A percentile compares a stretch with the other conserved stretches of the same genome.
phyloP scores from a whole-genome alignment of 306 rosid species.

The Prinsepia uniflora region DNA sequence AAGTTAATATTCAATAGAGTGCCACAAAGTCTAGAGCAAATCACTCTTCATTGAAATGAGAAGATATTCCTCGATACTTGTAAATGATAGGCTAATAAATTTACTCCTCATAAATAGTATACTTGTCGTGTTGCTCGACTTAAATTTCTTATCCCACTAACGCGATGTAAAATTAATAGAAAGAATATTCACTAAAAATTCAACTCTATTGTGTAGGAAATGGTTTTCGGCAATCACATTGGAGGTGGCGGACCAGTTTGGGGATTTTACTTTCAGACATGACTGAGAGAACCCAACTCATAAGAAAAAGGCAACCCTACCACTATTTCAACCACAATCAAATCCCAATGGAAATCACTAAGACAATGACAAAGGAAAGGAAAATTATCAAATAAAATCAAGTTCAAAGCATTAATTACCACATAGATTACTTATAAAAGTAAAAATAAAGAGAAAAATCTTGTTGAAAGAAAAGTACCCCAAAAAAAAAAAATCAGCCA shows the following conservation, averaged over 20 bases:
- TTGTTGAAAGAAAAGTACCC: conserved; percentile 12
- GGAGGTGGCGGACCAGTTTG: conserved; percentile 39
- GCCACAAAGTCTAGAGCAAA: no score
- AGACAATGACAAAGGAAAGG: conserved; percentile 15
- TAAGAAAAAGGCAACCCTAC: conserved; percentile 25
- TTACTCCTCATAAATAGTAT: no score
- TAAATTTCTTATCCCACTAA: no score
- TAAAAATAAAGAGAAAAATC: neutral
- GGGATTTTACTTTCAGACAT: conserved; percentile 10
- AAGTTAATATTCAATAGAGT: neutral
- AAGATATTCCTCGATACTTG: no score
- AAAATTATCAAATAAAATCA: conserved; percentile 10
- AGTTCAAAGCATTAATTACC: conserved; percentile 27
- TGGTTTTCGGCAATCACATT: conserved; percentile 26
- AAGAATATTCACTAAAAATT: neutral
- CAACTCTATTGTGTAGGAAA: conserved; percentile 4
- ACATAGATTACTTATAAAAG: conserved; percentile 8
- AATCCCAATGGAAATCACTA: conserved; percentile 23
- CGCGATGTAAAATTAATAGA: no score
- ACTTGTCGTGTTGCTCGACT: no score
- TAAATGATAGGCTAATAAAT: no score
- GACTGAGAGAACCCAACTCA: conserved; percentile 35
- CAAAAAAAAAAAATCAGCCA: neutral
- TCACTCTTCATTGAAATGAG: no score
- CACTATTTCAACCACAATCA: conserved; percentile 35